These are phyloP conservation scores for Centrapalus pauciflorus DNA, from an alignment of 129 eudicot genomes.

Conservation along the genomic window DNA sequence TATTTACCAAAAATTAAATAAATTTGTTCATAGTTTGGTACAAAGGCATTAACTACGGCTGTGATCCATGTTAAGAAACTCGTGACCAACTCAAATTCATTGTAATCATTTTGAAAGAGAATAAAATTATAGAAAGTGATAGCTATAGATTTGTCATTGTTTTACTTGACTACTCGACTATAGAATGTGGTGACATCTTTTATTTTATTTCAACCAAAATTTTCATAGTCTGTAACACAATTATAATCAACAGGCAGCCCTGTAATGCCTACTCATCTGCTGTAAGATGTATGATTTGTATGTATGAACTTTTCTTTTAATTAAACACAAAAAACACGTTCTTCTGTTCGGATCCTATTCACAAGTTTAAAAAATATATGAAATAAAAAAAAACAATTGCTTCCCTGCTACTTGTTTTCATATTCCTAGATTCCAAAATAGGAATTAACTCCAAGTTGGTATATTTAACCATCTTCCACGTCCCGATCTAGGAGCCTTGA, in stretches of 20 bases:
- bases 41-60: neutral
- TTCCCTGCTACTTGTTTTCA: slow-evolving; percentile 5
- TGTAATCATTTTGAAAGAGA: too few species aligned
- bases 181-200: too few species aligned
- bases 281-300: slow-evolving; percentile 8
- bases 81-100: slow-evolving; percentile 21
- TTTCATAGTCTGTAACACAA: too few species aligned
- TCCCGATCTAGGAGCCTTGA: slow-evolving; percentile 7
- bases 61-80: slow-evolving; percentile 7
- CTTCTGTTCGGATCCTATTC: slow-evolving; percentile 10
- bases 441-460: neutral
- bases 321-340: slow-evolving; percentile 3
- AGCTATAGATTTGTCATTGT: too few species aligned
- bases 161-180: too few species aligned
- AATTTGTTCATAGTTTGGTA: slow-evolving; percentile 10
- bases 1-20: too few species aligned
- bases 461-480: neutral
- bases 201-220: too few species aligned
- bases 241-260: too few species aligned
- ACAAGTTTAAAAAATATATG: slow-evolving; percentile 12
- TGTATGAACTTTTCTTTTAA: neutral
- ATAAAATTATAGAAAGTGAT: too few species aligned
- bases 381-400: neutral
- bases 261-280: too few species aligned
- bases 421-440: slow-evolving; percentile 13